Evolutionary conservation across 495 filamentous ascomycete species (phyloP).

Genomic region (Penicillium egyptiacum): DNA sequence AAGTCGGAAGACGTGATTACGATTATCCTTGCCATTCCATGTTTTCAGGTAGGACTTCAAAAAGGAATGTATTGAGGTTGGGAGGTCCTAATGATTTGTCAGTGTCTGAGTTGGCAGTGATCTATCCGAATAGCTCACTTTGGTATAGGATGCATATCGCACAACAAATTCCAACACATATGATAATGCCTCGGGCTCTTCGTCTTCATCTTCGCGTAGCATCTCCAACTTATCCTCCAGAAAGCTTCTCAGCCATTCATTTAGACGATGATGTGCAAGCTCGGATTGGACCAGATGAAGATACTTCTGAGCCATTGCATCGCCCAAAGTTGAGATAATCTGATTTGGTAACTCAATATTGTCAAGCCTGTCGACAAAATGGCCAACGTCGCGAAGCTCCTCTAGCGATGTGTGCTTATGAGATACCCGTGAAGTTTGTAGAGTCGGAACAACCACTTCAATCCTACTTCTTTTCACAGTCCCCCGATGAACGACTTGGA

Average conservation of each 20-base stretch:
- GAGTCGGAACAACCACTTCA: slow-evolving; percentile 59
- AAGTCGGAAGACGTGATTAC: slow-evolving; percentile 62
- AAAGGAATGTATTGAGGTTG: slow-evolving; percentile 61
- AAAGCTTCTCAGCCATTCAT: slow-evolving; percentile 65
- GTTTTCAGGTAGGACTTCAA: slow-evolving; percentile 56
- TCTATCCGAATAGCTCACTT: slow-evolving; percentile 47
- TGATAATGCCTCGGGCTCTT: slow-evolving; percentile 47
- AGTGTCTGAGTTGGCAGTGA: slow-evolving; percentile 5
- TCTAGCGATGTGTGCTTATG: slow-evolving; percentile 59
- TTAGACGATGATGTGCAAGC: slow-evolving; percentile 53
- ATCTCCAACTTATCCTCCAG: slow-evolving; percentile 57
- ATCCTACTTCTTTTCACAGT: slow-evolving; percentile 46
- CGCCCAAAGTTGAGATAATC: slow-evolving; percentile 70
- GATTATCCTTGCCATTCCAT: slow-evolving; percentile 69
- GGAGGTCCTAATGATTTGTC: slow-evolving; percentile 53
- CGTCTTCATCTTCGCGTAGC: slow-evolving; percentile 48
- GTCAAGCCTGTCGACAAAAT: slow-evolving; percentile 75
- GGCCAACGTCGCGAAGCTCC: slow-evolving; percentile 69
- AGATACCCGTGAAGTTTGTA: slow-evolving; percentile 69
- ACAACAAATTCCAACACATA: slow-evolving; percentile 57
- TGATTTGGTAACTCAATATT: slow-evolving; percentile 80
- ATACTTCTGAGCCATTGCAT: slow-evolving; percentile 77
- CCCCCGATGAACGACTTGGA: slow-evolving; percentile 48
- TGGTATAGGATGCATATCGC: slow-evolving; percentile 61
- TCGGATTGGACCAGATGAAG: slow-evolving; percentile 63